Base-by-base conservation (phyloP, 2,329 filamentous ascomycete species). In the Ascochyta fabae region DNA sequence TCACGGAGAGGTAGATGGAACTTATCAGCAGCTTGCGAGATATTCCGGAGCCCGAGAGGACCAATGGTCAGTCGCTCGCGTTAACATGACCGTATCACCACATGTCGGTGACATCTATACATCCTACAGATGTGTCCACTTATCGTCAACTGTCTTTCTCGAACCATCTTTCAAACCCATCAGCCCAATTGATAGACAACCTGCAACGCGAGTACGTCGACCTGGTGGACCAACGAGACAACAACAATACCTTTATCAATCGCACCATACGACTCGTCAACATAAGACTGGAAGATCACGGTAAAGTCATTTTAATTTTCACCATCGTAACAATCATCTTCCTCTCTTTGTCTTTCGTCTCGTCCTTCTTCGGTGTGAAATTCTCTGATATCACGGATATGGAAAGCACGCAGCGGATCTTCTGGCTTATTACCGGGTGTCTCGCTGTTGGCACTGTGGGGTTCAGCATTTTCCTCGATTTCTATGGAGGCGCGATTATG, bases 281-380 rank as follows among this genome's bases (percentile, higher is more conserved):
- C 53, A 78, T 80, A 42, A 72, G 77, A 2, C 69, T 79, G 3
- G 78, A 79, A 65, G 77, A 79, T 49, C 75, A 79, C 46, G 76
- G 77, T 5, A 77, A 78, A 64, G 76, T 76, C 0, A 79, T 79
- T 36, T 56, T 79, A 1, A 74, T 79, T 16, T 79, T 79, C 58
- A 79, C 77, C 5, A 75, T 79, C 31, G 75, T 79, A 29, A 79
- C 77, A 0, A 75, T 78, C 48, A 68, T 79, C 36, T 79, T 79
- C 41, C 69, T 80, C 9, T 77, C 78, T 0, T 62, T 79, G 6
- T 78, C 75, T 9, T 80, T 79, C 60, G 69, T 79, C 10, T 73
- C 75, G 1, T 75, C 69, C 10, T 79, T 78, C 62, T 78, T 79
- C 46, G 78, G 77, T 16, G 78, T 79, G 77, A 79, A 79, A 52